A percentile compares a stretch with the other conserved stretches of the same genome.
phyloP scores from a whole-genome alignment of 306 rosid genomes.

The Gleditsia sinensis region DNA sequence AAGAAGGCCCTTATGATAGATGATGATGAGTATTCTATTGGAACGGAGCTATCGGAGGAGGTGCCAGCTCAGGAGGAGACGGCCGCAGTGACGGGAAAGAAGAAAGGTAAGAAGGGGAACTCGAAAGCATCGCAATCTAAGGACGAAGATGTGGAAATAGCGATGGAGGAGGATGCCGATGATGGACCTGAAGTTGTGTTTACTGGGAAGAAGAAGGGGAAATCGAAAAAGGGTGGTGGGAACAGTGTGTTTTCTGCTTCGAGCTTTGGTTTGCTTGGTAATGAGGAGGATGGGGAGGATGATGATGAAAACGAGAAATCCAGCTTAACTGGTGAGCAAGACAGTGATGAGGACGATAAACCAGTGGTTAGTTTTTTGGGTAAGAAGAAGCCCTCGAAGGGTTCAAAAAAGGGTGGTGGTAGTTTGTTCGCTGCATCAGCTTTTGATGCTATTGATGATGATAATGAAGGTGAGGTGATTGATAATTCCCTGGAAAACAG shows the following conservation, averaged over 20 bases:
- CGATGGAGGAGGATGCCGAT: slow-evolving; percentile 44
- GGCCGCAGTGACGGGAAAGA: slow-evolving; percentile 52
- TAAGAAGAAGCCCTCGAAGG: slow-evolving; percentile 68
- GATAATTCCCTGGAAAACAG: slow-evolving; percentile 39
- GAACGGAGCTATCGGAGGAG: slow-evolving; percentile 72
- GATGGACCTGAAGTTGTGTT: slow-evolving; percentile 55
- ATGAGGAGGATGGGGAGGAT: slow-evolving; percentile 46
- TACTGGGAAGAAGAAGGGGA: slow-evolving; percentile 84
- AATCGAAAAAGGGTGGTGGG: slow-evolving; percentile 72
- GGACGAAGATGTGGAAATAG: slow-evolving; percentile 36
- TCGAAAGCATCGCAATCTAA: slow-evolving; percentile 44
- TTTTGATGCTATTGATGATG: slow-evolving; percentile 62
- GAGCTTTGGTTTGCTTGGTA: slow-evolving; percentile 70
- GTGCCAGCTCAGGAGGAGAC: slow-evolving; percentile 50
- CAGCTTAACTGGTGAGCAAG: slow-evolving; percentile 32
- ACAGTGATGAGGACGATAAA: slow-evolving; percentile 49
- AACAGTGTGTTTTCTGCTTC: slow-evolving; percentile 50
- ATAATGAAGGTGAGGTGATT: slow-evolving; percentile 47
- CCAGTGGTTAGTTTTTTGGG: slow-evolving; percentile 52
- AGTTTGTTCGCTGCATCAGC: slow-evolving; percentile 54
- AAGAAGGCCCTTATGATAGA: slow-evolving; percentile 70
- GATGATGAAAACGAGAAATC: slow-evolving; percentile 51
- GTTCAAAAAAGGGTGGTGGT: slow-evolving; percentile 51
- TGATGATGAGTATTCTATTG: slow-evolving; percentile 82
- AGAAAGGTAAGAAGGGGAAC: slow-evolving; percentile 76